phyloP scores from a whole-genome alignment of 768 basidiomycete genomes.

The Mycena vitilis region DNA sequence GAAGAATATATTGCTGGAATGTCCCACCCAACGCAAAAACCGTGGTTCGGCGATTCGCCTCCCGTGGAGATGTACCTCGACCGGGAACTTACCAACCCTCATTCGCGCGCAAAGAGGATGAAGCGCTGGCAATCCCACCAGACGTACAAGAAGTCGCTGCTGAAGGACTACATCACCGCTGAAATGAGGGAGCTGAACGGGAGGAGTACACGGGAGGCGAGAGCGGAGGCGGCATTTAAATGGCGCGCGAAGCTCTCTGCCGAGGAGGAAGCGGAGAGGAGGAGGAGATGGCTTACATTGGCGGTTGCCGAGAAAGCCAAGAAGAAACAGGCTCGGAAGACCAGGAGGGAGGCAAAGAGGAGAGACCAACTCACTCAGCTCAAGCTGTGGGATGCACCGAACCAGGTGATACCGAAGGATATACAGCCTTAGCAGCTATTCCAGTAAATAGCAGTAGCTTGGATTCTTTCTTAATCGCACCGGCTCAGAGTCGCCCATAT shows the following conservation, averaged over 20 bases:
- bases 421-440: slow-evolving; percentile 1
- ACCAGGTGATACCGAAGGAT: slow-evolving; percentile 66
- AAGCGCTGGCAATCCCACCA: slow-evolving; percentile 76
- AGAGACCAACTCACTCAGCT: slow-evolving; percentile 68
- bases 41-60: slow-evolving; percentile 59
- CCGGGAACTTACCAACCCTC: slow-evolving; percentile 83
- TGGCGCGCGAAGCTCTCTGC: slow-evolving; percentile 71
- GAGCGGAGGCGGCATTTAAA: slow-evolving; percentile 80
- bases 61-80: slow-evolving; percentile 76
- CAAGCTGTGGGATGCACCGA: slow-evolving; percentile 62
- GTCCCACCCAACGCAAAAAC: slow-evolving; percentile 63
- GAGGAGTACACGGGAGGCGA: slow-evolving; percentile 70
- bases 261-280: slow-evolving; percentile 69
- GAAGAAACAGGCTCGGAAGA: slow-evolving; percentile 66
- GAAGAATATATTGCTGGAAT: slow-evolving; percentile 68
- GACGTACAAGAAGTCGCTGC: slow-evolving; percentile 57
- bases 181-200: slow-evolving; percentile 70
- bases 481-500: not conserved
- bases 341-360: slow-evolving; percentile 63
- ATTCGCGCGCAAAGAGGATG: slow-evolving; percentile 86
- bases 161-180: slow-evolving; percentile 64
- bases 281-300: slow-evolving; percentile 65
- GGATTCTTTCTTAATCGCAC: not conserved
- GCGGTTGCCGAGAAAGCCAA: slow-evolving; percentile 62
- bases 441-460: not conserved